A percentile compares a stretch with the other conserved stretches of the same genome.
Evolutionary conservation across 1,139 yeast genomes (phyloP).

Genomic region (Arxiozyma slooffiae): DNA sequence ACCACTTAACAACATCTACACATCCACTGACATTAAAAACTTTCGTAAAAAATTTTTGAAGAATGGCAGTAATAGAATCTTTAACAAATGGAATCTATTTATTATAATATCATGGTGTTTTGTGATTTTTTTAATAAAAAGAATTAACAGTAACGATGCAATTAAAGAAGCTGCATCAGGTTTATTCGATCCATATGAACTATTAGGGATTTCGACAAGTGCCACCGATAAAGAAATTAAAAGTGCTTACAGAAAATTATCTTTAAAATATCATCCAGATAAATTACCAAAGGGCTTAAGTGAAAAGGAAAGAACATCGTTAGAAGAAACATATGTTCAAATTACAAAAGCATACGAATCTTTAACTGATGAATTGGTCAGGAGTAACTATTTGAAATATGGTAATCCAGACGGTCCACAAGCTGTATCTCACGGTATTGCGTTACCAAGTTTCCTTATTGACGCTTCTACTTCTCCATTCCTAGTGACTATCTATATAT

Average conservation of each 20-base stretch:
- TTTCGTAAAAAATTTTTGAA: constrained; percentile 34
- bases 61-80: constrained; percentile 31
- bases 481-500: constrained; percentile 52
- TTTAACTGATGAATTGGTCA: constrained; percentile 78
- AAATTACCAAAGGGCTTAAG: constrained; percentile 62
- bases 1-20: constrained; percentile 23
- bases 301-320: constrained; percentile 43
- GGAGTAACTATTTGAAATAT: constrained; percentile 70
- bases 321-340: constrained; percentile 70
- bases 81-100: constrained; percentile 39
- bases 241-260: constrained; percentile 72
- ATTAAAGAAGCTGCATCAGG: constrained; percentile 37
- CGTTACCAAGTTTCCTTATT: constrained; percentile 82
- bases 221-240: constrained; percentile 73
- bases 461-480: constrained; percentile 72
- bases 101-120: constrained; percentile 60
- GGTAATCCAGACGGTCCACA: constrained; percentile 99
- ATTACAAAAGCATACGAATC: constrained; percentile 92
- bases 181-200: constrained; percentile 82
- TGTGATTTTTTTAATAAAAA: constrained; percentile 42
- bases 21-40: constrained; percentile 35
- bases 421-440: constrained; percentile 90
- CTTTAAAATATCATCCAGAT: constrained; percentile 89
- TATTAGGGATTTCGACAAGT: constrained; percentile 61
- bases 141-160: constrained; percentile 38